Base-by-base conservation (phyloP, 1,284 basidiomycete species). In the Fereydounia khargensis region DNA sequence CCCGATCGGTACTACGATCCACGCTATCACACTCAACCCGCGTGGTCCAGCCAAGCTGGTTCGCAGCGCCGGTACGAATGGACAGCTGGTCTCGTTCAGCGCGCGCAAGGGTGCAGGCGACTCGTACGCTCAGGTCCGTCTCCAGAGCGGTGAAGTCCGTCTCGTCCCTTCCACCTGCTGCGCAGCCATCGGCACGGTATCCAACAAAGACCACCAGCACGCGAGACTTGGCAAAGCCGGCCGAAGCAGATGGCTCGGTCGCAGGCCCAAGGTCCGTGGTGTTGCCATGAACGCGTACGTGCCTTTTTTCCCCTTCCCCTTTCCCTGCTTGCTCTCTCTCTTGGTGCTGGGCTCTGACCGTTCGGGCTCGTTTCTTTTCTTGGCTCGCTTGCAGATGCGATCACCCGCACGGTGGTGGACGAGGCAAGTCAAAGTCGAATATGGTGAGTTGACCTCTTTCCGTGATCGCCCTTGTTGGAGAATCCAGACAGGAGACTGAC, bases 231-330 rank as follows among this genome's bases (percentile, higher is more conserved):
- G 91, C 32, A 98, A 98, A 78, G 94, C 95, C 14, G 94, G 94
- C 33, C 79, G 94, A 56, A 81, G 81, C 39, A 82, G 95, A 38
- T 95, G 91, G 90, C 79, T 97, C 21, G 94, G 94, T 28, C 79
- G 84, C 65, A 79, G 87, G 67, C 94, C 94, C 3, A 84, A 84
- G 57, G 91, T 96, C 24, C 85, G 94, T 76, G 94, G 94, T 86
- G 86, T 96, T 56, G 94, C 94, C 20, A 97, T 96, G 94, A 98
- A 98, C 79, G 86, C 90, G 82, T 82, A n/a, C n/a, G n/a, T n/a
- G n/a, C 9, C 10, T 28, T 10, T 28, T n/a, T n/a, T n/a, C n/a
- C n/a, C n/a, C n/a, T n/a, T n/a, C n/a, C n/a, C n/a, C n/a, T n/a
- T n/a, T n/a, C n/a, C n/a, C n/a, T n/a, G n/a, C n/a, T n/a, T n/a